Conservation (phyloP, 495 filamentous ascomycete species). For the Penicillium malachiteum region DNA sequence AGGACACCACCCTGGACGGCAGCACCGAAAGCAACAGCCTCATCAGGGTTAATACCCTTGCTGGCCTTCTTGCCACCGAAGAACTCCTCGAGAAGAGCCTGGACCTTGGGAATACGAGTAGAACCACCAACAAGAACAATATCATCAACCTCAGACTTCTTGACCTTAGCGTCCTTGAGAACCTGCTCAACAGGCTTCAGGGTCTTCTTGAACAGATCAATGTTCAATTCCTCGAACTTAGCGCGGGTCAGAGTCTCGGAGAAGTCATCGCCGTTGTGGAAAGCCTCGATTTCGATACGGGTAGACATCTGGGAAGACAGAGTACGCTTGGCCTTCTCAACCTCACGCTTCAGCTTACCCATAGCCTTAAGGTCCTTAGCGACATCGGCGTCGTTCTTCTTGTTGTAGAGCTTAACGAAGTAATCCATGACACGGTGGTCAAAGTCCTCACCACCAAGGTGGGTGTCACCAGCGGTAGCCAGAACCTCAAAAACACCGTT, state of each 20-base stretch:
- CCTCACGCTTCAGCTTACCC: slow-evolving; percentile 99
- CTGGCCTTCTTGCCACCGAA: slow-evolving; percentile 99
- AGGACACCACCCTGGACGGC: slow-evolving; percentile 98
- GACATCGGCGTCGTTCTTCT: slow-evolving; percentile 92
- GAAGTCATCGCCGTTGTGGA: slow-evolving; percentile 97
- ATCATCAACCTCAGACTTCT: slow-evolving; percentile 82
- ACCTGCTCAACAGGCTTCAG: slow-evolving; percentile 99
- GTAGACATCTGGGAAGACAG: slow-evolving; percentile 98
- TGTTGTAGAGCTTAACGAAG: slow-evolving; percentile 98
- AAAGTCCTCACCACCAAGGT: slow-evolving; percentile 99
- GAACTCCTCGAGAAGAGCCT: slow-evolving; percentile 96
- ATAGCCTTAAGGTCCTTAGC: slow-evolving; percentile 96
- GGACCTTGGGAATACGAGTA: slow-evolving; percentile 98
- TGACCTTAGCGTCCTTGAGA: slow-evolving; percentile 86
- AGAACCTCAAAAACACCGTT: slow-evolving; percentile 97
- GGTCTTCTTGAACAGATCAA: slow-evolving; percentile 97
- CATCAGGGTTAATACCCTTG: slow-evolving; percentile 99
- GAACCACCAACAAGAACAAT: slow-evolving; percentile 95
- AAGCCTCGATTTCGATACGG: slow-evolving; percentile 96
- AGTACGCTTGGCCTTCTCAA: slow-evolving; percentile 99
- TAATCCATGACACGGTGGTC: slow-evolving; percentile 97
- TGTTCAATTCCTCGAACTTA: slow-evolving; percentile 99
- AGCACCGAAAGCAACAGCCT: slow-evolving; percentile 98
- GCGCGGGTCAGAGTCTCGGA: slow-evolving; percentile 96
- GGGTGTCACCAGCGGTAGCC: slow-evolving; percentile 98